A percentile compares a stretch with the other conserved stretches of the same genome.
Conservation (phyloP, 441 rosid species). For the Syzygium syzygioides region DNA sequence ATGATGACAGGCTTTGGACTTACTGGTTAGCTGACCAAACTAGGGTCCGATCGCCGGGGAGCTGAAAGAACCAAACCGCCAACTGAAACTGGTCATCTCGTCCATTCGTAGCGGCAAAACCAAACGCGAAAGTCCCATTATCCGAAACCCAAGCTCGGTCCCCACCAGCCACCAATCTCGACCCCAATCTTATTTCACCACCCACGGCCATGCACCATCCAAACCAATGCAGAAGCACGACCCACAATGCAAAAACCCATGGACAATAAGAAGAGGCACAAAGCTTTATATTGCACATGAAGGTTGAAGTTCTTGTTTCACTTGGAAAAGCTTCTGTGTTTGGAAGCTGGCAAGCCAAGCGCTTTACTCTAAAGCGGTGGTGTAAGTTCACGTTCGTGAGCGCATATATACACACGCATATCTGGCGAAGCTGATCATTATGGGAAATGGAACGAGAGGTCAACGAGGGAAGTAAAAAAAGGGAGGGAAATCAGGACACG, state of each 20-base stretch:
- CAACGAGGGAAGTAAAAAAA: background rate
- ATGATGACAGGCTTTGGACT: background rate
- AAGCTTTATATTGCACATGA: background rate
- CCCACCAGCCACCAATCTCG: conserved; percentile 44
- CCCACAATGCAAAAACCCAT: conserved; percentile 12
- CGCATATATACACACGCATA: background rate
- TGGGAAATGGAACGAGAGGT: background rate
- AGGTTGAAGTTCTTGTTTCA: background rate
- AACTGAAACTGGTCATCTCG: conserved; percentile 30
- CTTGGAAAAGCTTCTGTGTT: background rate
- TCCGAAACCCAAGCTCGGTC: conserved; percentile 53
- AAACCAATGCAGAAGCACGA: conserved; percentile 7
- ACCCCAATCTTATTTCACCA: conserved; percentile 43
- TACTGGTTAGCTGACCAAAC: conserved; percentile 91
- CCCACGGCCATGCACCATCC: conserved; percentile 21
- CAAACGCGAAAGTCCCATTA: conserved; percentile 71
- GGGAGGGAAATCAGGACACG: conserved; percentile 20
- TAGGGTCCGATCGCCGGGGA: conserved; percentile 67
- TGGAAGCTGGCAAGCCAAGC: background rate
- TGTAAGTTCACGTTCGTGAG: background rate
- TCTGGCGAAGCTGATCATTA: background rate
- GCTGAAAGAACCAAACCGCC: conserved; percentile 74
- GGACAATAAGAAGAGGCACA: conserved; percentile 1
- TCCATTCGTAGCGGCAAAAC: conserved; percentile 41
- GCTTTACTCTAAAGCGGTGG: background rate